Percentiles rank a stretch among this genome's conserved stretches.
Evolutionary conservation across 2,329 filamentous ascomycete genomes (phyloP).

Genomic region (Paracoccidioides lutzii): DNA sequence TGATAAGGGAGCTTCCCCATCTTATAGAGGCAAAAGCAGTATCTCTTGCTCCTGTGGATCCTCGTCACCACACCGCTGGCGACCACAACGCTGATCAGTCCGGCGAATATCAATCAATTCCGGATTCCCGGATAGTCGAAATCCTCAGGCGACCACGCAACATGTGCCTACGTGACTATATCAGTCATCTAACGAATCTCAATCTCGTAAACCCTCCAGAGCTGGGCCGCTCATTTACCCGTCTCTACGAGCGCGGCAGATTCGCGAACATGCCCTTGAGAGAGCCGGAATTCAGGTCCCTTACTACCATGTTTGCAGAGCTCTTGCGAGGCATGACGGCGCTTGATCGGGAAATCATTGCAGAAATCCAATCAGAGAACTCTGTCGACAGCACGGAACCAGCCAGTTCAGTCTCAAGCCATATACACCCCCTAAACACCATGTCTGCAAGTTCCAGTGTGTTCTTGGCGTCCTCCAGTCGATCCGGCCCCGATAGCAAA

Average conservation of each 20-base stretch:
- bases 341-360: conserved; percentile 44
- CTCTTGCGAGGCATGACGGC: conserved; percentile 63
- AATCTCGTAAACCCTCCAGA: conserved; percentile 46
- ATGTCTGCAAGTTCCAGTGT: background rate
- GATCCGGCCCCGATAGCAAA: background rate
- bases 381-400: background rate
- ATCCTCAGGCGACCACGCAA: conserved; percentile 56
- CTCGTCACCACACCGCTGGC: conserved; percentile 20
- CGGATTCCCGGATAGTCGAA: conserved; percentile 55
- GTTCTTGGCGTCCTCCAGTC: background rate
- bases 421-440: background rate
- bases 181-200: conserved; percentile 55
- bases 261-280: conserved; percentile 61
- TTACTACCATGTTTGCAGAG: conserved; percentile 78
- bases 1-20: conserved; percentile 73
- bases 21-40: conserved; percentile 87
- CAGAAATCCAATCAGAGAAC: conserved; percentile 16
- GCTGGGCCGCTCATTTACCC: conserved; percentile 50
- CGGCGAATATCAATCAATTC: conserved; percentile 27
- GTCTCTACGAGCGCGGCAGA: conserved; percentile 68
- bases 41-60: conserved; percentile 58
- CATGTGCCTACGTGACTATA: conserved; percentile 69
- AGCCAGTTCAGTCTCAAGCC: background rate
- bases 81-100: background rate
- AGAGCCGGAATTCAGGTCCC: conserved; percentile 56